Conservation (phyloP, 2,329 filamentous ascomycete genomes). For the Metarhizium humberi region DNA sequence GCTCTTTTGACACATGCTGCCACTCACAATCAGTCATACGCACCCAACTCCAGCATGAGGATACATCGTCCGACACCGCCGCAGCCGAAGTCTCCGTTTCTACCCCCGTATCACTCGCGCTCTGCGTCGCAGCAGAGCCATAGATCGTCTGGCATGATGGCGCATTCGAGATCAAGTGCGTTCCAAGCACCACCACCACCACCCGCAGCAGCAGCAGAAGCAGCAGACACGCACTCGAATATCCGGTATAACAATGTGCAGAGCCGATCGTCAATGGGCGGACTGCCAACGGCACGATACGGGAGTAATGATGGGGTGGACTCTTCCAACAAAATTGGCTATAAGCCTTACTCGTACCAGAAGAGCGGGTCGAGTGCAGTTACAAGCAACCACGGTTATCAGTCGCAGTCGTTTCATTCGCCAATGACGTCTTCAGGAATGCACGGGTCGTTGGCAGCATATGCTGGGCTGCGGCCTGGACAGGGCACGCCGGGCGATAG, state of each 20-base stretch:
- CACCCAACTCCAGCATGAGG: slow-evolving; percentile 12
- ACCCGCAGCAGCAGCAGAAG: background rate
- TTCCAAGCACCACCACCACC: slow-evolving; percentile 2
- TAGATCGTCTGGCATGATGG: background rate
- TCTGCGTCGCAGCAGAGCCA: slow-evolving; percentile 25
- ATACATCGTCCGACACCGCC: slow-evolving; percentile 15
- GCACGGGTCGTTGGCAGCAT: background rate
- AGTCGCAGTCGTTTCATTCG: slow-evolving; percentile 6
- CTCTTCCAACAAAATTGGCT: slow-evolving; percentile 12
- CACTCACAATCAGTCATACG: slow-evolving; percentile 15
- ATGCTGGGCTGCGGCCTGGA: background rate
- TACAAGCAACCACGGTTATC: slow-evolving; percentile 7
- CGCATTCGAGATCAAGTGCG: slow-evolving; percentile 3
- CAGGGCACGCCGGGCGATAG: background rate
- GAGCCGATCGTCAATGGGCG: background rate
- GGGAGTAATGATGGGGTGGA: slow-evolving; percentile 8
- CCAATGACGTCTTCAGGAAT: background rate
- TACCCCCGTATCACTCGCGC: slow-evolving; percentile 15
- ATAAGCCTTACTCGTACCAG: slow-evolving; percentile 26
- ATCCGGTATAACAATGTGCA: background rate
- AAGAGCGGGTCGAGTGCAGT: slow-evolving; percentile 8
- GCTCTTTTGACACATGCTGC: slow-evolving; percentile 5
- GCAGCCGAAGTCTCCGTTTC: slow-evolving; percentile 20
- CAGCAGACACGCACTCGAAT: slow-evolving; percentile 1
- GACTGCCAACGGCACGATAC: background rate